These are phyloP conservation scores for Phtheirospermum japonicum DNA, from an alignment of 257 asterid genomes.

Conservation along the genomic window DNA sequence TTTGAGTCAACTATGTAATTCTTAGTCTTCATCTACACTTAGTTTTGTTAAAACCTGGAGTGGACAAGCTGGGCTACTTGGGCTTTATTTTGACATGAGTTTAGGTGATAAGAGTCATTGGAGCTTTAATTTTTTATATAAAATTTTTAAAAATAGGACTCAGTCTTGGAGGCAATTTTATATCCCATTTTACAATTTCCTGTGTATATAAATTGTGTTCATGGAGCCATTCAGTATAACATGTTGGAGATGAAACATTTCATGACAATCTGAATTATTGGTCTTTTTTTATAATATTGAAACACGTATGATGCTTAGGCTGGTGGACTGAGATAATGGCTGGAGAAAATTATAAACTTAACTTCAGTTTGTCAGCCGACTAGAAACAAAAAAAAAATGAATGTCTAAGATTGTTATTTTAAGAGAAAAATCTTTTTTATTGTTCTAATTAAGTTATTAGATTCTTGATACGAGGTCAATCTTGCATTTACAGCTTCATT, in stretches of 20 bases:
- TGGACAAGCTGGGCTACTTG: background rate
- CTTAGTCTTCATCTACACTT: background rate
- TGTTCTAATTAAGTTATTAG: background rate
- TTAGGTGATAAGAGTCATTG: background rate
- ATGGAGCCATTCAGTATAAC: background rate
- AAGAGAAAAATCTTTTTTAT: background rate
- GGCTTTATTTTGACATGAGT: background rate
- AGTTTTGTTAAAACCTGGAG: slow-evolving; percentile 3
- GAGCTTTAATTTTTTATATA: too few species aligned
- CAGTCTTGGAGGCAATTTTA: background rate
- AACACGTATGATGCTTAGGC: background rate
- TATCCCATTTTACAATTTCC: background rate
- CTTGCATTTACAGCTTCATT: background rate
- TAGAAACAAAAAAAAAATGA: too few species aligned
- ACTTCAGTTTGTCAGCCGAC: too few species aligned
- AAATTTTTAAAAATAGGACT: too few species aligned
- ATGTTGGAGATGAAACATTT: background rate
- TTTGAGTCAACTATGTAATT: background rate
- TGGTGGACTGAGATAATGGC: too few species aligned
- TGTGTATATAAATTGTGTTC: background rate
- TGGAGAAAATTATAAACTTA: background rate
- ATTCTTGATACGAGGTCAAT: background rate
- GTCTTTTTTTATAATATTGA: background rate
- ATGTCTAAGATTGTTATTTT: too few species aligned
- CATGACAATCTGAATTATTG: background rate